phyloP scores from a whole-genome alignment of 108 stramenopile species.

The Pseudonitzschia delicatissima region DNA sequence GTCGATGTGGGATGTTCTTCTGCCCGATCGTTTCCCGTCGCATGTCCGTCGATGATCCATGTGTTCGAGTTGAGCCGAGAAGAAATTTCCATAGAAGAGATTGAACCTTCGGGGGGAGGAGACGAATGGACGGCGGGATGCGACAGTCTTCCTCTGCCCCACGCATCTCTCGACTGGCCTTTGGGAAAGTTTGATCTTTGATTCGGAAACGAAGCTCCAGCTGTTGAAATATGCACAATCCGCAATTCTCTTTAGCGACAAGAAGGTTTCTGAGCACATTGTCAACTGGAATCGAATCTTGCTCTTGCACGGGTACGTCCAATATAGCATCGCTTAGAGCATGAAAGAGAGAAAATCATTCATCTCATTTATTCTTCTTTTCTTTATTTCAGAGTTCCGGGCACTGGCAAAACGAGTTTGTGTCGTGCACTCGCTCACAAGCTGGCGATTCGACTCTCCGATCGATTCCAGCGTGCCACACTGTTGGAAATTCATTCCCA shows the following conservation, averaged over 20 bases:
- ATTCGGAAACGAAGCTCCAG: conserved; percentile 19
- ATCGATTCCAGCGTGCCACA: conserved; percentile 47
- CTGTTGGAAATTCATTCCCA: conserved; percentile 84
- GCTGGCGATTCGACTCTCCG: conserved; percentile 59
- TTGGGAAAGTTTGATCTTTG: conserved; percentile 49
- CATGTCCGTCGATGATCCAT: conserved; percentile 11
- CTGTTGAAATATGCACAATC: conserved; percentile 44
- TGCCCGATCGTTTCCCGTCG: neutral
- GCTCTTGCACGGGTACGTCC: conserved; percentile 65
- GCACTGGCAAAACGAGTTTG: conserved; percentile 79
- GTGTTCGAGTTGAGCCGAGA: conserved; percentile 39
- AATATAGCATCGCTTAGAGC: neutral
- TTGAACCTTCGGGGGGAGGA: conserved; percentile 37
- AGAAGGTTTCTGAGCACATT: conserved; percentile 39
- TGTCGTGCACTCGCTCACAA: conserved; percentile 79
- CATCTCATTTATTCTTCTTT: conserved; percentile 44
- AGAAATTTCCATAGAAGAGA: conserved; percentile 37
- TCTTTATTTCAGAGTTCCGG: conserved; percentile 55
- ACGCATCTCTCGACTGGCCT: conserved; percentile 36
- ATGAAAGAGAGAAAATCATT: neutral
- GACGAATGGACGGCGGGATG: conserved; percentile 49
- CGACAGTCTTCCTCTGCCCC: conserved; percentile 49
- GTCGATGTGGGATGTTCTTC: neutral
- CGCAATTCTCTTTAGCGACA: conserved; percentile 43
- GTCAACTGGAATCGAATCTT: conserved; percentile 81